Percentiles rank a stretch among this genome's conserved stretches.
Conservation (phyloP, 108 stramenopile genomes). For the Licmophora abbreviata region DNA sequence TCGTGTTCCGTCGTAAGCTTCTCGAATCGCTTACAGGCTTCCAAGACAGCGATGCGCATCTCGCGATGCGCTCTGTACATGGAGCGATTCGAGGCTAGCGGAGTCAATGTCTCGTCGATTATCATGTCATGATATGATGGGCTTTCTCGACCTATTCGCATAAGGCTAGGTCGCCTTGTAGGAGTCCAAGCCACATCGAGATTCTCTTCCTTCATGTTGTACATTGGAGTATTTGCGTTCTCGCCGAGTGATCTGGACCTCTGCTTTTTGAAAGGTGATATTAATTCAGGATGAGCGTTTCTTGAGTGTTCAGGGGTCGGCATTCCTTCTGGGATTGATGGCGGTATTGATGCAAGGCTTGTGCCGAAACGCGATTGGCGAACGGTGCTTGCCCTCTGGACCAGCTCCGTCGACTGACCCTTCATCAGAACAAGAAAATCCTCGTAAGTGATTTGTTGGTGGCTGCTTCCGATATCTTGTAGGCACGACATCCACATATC, state of each 20-base stretch:
- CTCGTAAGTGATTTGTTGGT: slow-evolving; percentile 38
- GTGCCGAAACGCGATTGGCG: too few relatives aligned
- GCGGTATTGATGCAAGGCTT: too few relatives aligned
- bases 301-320: too few relatives aligned
- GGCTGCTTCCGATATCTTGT: slow-evolving; percentile 22
- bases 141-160: slow-evolving; percentile 24
- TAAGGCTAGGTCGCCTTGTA: slow-evolving; percentile 30
- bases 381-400: too few relatives aligned
- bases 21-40: slow-evolving; percentile 49
- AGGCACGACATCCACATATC: slow-evolving; percentile 54
- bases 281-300: too few relatives aligned
- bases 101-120: slow-evolving; percentile 44
- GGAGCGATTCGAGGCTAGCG: slow-evolving; percentile 7
- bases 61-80: slow-evolving; percentile 30
- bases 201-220: too few relatives aligned
- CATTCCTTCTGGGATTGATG: too few relatives aligned
- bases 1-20: too few relatives aligned
- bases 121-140: slow-evolving; percentile 11
- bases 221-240: too few relatives aligned
- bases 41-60: slow-evolving; percentile 45
- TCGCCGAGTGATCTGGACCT: too few relatives aligned
- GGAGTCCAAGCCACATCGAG: slow-evolving; percentile 14
- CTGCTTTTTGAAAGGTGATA: too few relatives aligned
- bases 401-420: slow-evolving; percentile 42
- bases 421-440: slow-evolving; percentile 57